phyloP scores from a whole-genome alignment of 768 basidiomycete genomes.

The Lactifluus volemus region DNA sequence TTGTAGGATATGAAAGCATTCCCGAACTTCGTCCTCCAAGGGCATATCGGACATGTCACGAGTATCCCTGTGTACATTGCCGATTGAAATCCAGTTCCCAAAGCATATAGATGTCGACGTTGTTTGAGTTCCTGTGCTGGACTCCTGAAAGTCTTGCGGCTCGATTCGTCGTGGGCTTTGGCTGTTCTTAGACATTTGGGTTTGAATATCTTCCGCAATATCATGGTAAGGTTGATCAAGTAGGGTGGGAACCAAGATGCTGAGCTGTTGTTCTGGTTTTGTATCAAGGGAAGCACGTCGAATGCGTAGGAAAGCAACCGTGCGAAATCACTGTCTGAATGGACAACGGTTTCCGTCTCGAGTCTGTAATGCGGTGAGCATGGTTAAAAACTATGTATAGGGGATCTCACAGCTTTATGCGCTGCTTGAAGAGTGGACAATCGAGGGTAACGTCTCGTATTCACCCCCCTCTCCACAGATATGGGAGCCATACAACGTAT shows the following conservation, averaged over 20 bases:
- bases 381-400: not conserved
- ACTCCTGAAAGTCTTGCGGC: not conserved
- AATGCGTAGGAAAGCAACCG: conserved; percentile 85
- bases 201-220: conserved; percentile 8
- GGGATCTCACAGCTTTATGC: conserved; percentile 56
- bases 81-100: conserved; percentile 63
- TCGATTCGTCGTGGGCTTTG: not conserved
- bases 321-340: conserved; percentile 74
- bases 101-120: conserved; percentile 25
- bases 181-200: not conserved
- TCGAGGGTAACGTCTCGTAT: conserved; percentile 93
- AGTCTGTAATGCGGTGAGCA: conserved; percentile 31
- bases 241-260: conserved; percentile 39
- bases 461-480: conserved; percentile 98
- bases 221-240: conserved; percentile 38
- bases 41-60: conserved; percentile 26
- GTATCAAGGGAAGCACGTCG: conserved; percentile 53
- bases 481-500: conserved; percentile 78
- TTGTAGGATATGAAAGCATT: conserved; percentile 57
- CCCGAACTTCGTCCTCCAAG: conserved; percentile 61
- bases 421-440: conserved; percentile 77
- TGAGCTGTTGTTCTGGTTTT: conserved; percentile 32
- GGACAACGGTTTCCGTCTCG: conserved; percentile 63
- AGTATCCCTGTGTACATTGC: conserved; percentile 40
- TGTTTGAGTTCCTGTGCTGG: conserved; percentile 1